These are phyloP conservation scores for Diaporthe destruens DNA, from an alignment of 2,329 filamentous ascomycete species.

Conservation along the genomic window DNA sequence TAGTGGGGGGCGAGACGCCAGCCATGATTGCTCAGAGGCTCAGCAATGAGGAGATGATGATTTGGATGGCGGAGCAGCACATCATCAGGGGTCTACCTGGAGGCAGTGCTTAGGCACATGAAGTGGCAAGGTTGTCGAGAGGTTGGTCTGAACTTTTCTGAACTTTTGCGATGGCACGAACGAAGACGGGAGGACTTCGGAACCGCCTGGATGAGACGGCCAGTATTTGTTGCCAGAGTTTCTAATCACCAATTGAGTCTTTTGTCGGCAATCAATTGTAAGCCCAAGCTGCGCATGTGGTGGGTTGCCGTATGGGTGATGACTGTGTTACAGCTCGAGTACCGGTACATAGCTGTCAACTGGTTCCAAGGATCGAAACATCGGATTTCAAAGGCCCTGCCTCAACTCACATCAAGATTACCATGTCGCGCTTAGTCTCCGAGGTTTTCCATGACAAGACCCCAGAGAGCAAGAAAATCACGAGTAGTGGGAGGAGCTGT, in stretches of 20 bases:
- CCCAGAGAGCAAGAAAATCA: neutral
- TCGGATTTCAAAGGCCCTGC: neutral
- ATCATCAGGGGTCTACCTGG: neutral
- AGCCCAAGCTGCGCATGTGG: neutral
- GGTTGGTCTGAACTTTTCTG: neutral
- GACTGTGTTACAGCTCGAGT: neutral
- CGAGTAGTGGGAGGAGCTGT: neutral
- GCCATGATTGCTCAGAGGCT: neutral
- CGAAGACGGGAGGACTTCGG: neutral
- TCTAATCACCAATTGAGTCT: neutral
- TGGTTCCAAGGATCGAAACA: neutral
- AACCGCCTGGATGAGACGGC: neutral
- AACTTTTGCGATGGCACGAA: neutral
- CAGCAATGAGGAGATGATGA: conserved; percentile 7
- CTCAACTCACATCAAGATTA: neutral
- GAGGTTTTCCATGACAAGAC: neutral
- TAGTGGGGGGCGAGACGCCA: neutral
- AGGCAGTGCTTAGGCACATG: neutral
- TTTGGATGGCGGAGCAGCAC: neutral
- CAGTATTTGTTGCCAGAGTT: neutral
- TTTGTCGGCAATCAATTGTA: neutral
- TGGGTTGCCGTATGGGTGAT: neutral
- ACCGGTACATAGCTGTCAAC: too few relatives aligned
- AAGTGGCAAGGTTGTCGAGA: neutral
- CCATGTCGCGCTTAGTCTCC: neutral